A percentile compares a stretch with the other conserved stretches of the same genome.
These are phyloP conservation scores for Colletotrichum abscissum DNA, from an alignment of 2,329 filamentous ascomycete species.

Conservation along the genomic window DNA sequence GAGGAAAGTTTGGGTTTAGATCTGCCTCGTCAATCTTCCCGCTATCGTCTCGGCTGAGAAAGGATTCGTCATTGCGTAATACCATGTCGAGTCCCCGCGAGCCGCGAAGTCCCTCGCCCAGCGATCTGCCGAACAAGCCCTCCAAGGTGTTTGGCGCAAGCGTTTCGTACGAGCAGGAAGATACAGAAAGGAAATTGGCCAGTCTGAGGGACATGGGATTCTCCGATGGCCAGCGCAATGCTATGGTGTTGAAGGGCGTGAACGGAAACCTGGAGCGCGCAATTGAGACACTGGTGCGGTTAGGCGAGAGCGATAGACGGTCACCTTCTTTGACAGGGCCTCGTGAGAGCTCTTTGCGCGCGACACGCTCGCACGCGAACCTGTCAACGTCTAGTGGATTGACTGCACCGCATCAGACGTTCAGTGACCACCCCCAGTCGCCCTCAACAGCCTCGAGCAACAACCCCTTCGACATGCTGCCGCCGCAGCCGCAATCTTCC, in stretches of 20 bases:
- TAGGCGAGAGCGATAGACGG: constrained; percentile 76
- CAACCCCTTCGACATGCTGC: constrained; percentile 75
- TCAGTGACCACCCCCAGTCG: constrained; percentile 41
- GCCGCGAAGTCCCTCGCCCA: constrained; percentile 47
- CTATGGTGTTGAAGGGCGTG: constrained; percentile 82
- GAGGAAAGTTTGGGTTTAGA: constrained; percentile 70
- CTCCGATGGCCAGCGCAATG: constrained; percentile 82
- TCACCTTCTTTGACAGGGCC: constrained; percentile 55
- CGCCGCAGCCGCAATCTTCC: constrained; percentile 68
- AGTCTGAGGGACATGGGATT: constrained; percentile 94
- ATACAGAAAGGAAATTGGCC: constrained; percentile 80
- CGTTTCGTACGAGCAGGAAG: constrained; percentile 67
- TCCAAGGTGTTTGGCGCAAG: constrained; percentile 78
- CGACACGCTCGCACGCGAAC: constrained; percentile 67
- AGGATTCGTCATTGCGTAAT: constrained; percentile 53
- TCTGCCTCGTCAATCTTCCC: constrained; percentile 76
- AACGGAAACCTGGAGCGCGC: constrained; percentile 88
- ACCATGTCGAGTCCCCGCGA: constrained; percentile 38
- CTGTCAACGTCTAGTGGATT: constrained; percentile 53
- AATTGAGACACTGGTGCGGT: constrained; percentile 83
- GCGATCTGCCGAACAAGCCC: constrained; percentile 68
- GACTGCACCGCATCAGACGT: constrained; percentile 43
- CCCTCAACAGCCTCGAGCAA: constrained; percentile 68
- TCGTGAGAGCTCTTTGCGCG: constrained; percentile 59
- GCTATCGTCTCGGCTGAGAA: constrained; percentile 70